These are phyloP conservation scores for Karstenula rhodostoma DNA, from an alignment of 2,329 filamentous ascomycete species.

Conservation along the genomic window DNA sequence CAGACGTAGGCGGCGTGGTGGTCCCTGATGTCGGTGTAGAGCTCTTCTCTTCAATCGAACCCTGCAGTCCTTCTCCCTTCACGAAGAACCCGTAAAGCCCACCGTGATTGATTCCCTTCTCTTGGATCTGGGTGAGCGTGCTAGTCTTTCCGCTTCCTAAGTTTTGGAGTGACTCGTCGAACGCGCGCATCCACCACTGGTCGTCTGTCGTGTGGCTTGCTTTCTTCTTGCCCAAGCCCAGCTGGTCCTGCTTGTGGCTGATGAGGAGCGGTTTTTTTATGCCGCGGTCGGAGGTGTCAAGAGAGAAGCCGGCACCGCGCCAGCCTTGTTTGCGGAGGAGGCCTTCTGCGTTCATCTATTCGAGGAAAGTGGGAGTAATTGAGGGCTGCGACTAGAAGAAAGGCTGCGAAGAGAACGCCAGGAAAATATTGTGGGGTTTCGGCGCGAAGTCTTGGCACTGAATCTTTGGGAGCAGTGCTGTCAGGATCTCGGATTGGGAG, in stretches of 20 bases:
- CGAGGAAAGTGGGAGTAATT: neutral
- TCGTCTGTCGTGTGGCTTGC: conserved; percentile 65
- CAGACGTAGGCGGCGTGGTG: conserved; percentile 42
- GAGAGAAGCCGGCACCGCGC: conserved; percentile 86
- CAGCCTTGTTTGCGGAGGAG: conserved; percentile 88
- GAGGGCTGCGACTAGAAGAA: neutral
- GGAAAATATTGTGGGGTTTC: conserved; percentile 30
- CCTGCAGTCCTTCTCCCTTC: conserved; percentile 76
- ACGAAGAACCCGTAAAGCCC: conserved; percentile 86
- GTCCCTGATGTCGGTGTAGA: conserved; percentile 32
- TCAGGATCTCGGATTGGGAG: neutral
- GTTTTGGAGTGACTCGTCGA: conserved; percentile 87
- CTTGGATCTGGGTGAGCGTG: conserved; percentile 56
- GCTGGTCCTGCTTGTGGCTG: conserved; percentile 79
- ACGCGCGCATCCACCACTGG: conserved; percentile 97
- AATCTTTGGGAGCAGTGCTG: conserved; percentile 8
- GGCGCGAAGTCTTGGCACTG: conserved; percentile 14
- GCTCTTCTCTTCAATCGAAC: conserved; percentile 65
- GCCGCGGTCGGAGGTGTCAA: conserved; percentile 79
- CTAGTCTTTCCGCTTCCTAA: conserved; percentile 55
- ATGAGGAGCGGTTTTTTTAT: conserved; percentile 85
- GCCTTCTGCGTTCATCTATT: conserved; percentile 79
- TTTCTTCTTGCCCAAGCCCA: conserved; percentile 82
- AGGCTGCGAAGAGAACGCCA: neutral
- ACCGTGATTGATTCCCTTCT: conserved; percentile 58